Evolutionary conservation across 768 basidiomycete genomes (phyloP).

Genomic region (Lactifluus hygrophoroides): DNA sequence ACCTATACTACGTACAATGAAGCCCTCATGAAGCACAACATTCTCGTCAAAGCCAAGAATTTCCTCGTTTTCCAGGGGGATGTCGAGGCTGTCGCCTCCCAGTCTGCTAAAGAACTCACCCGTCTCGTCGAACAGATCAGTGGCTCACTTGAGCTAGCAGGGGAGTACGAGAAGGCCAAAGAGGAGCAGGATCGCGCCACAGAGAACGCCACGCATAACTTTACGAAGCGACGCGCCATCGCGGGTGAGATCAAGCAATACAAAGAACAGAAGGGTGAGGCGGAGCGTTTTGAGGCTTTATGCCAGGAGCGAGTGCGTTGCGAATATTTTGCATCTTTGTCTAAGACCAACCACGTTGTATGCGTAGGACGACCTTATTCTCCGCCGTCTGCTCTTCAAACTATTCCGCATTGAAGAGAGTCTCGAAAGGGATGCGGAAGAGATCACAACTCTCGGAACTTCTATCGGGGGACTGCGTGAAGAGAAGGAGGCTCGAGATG

Average conservation of each 20-base stretch:
- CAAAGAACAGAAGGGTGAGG: conserved; percentile 93
- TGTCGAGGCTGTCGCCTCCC: conserved; percentile 94
- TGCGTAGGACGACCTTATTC: conserved; percentile 66
- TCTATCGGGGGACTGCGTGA: conserved; percentile 58
- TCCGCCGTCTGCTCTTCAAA: conserved; percentile 78
- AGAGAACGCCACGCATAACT: conserved; percentile 91
- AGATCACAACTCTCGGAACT: conserved; percentile 67
- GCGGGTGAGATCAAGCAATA: conserved; percentile 95
- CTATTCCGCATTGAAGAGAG: conserved; percentile 83
- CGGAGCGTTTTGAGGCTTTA: conserved; percentile 76
- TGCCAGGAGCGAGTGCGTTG: conserved; percentile 59
- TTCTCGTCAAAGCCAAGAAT: conserved; percentile 98
- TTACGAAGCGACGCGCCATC: conserved; percentile 88
- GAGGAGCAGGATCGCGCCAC: conserved; percentile 83
- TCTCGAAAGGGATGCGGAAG: conserved; percentile 61
- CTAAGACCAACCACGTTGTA: neutral
- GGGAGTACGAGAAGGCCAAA: conserved; percentile 85
- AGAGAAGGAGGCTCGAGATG: conserved; percentile 63
- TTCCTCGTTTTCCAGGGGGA: conserved; percentile 99
- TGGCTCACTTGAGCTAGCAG: conserved; percentile 83
- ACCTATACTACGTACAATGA: conserved; percentile 86
- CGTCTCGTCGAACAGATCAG: conserved; percentile 92
- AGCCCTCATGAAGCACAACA: conserved; percentile 81
- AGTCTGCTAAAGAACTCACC: conserved; percentile 83
- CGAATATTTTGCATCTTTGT: neutral